Percentiles rank a stretch among this genome's conserved stretches.
Conservation (phyloP, 1,284 basidiomycete genomes). For the Tilletia indica region DNA sequence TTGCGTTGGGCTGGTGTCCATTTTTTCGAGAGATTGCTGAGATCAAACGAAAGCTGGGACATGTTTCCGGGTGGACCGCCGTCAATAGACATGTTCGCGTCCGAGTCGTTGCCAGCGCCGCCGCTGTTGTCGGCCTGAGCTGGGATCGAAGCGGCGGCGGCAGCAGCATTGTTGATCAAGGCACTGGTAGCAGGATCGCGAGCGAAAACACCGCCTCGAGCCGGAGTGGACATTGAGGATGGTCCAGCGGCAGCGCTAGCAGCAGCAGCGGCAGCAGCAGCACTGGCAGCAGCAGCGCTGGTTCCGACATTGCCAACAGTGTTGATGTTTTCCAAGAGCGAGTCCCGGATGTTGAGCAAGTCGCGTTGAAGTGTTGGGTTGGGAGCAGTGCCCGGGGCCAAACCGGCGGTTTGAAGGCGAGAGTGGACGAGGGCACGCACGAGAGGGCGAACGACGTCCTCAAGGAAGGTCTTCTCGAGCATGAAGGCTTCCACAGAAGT, state of each 20-base stretch:
- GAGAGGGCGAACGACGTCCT: constrained; percentile 11
- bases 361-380: not conserved
- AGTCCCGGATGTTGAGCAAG: not conserved
- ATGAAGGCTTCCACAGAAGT: not conserved
- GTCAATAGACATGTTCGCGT: not conserved
- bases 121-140: not conserved
- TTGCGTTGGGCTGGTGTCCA: not conserved
- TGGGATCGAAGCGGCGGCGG: too few species aligned
- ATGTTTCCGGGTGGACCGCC: too few species aligned
- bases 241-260: too few species aligned
- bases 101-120: not conserved
- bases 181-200: too few species aligned
- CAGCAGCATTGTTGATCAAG: too few species aligned
- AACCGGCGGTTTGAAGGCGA: not conserved
- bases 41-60: not conserved
- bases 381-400: not conserved
- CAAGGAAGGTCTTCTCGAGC: constrained; percentile 13
- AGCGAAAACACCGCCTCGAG: too few species aligned
- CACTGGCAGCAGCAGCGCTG: not conserved
- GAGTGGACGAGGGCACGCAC: constrained; percentile 8
- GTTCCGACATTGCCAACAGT: not conserved
- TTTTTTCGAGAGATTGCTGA: not conserved
- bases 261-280: not conserved
- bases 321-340: constrained; percentile 1
- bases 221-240: too few species aligned